Evolutionary conservation across 768 basidiomycete genomes (phyloP).

Genomic region (Obba rivulosa): DNA sequence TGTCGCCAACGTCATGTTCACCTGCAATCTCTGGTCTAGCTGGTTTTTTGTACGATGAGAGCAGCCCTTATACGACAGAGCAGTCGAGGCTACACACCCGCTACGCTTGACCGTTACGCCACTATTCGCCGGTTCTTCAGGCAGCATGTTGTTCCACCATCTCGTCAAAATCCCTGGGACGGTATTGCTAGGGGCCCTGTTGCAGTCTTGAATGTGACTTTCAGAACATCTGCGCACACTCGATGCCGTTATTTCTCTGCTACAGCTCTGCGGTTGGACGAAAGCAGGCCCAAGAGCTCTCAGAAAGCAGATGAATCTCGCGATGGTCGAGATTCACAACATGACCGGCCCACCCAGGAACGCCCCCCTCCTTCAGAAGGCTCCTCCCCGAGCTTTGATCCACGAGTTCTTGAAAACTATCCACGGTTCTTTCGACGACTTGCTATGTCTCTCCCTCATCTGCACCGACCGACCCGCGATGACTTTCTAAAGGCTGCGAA

Average conservation of each 20-base stretch:
- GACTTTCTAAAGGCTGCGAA: slow-evolving; percentile 84
- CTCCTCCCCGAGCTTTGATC: neutral
- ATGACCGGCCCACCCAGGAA: slow-evolving; percentile 1
- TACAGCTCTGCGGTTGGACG: neutral
- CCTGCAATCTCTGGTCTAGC: neutral
- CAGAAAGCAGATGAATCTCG: neutral
- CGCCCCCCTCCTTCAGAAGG: slow-evolving; percentile 1
- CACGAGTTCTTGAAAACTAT: slow-evolving; percentile 53
- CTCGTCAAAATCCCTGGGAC: too few species aligned
- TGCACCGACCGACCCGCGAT: slow-evolving; percentile 78
- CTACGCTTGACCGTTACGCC: slow-evolving; percentile 50
- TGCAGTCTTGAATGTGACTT: too few species aligned
- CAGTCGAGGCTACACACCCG: slow-evolving; percentile 11
- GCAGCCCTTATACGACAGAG: slow-evolving; percentile 11
- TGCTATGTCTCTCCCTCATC: slow-evolving; percentile 70
- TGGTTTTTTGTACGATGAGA: slow-evolving; percentile 2
- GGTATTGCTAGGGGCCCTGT: too few species aligned
- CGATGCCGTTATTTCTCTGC: neutral
- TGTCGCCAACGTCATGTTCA: too few species aligned
- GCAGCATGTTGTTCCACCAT: slow-evolving; percentile 13
- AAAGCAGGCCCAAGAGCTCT: neutral
- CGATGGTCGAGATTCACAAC: too few species aligned
- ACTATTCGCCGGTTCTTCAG: slow-evolving; percentile 57
- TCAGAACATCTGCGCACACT: too few species aligned
- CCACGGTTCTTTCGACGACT: slow-evolving; percentile 78